Conservation (phyloP, 2,329 filamentous ascomycete species). For the Penicillium sclerotiorum region DNA sequence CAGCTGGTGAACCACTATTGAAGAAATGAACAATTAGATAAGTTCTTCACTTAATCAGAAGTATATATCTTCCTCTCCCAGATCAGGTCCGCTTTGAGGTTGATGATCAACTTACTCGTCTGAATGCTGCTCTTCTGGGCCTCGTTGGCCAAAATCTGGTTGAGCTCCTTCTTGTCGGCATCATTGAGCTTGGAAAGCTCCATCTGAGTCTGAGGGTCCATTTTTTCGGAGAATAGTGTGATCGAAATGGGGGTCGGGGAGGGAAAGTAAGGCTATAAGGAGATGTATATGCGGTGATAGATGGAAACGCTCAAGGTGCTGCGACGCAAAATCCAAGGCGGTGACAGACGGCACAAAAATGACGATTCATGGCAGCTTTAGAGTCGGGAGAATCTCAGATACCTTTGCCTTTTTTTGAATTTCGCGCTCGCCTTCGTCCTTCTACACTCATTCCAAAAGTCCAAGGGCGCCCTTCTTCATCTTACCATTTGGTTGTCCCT, state of each 20-base stretch:
- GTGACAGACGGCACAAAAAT: slow-evolving; percentile 31
- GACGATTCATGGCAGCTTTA: slow-evolving; percentile 10
- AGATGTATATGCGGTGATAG: neutral
- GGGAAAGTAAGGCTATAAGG: neutral
- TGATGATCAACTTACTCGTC: slow-evolving; percentile 48
- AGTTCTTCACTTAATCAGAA: too few relatives aligned
- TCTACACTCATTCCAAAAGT: neutral
- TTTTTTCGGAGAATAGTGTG: slow-evolving; percentile 19
- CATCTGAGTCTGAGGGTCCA: slow-evolving; percentile 46
- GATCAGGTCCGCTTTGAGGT: neutral
- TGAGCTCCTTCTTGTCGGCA: slow-evolving; percentile 82
- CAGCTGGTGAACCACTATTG: slow-evolving; percentile 64
- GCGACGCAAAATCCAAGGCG: slow-evolving; percentile 30
- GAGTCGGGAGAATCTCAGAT: too few relatives aligned
- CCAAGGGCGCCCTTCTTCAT: neutral
- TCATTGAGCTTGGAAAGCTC: slow-evolving; percentile 77
- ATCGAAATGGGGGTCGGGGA: neutral
- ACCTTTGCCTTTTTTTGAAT: too few relatives aligned
- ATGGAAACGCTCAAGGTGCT: neutral
- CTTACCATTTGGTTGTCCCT: neutral
- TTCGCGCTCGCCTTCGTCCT: neutral
- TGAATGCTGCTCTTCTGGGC: slow-evolving; percentile 71
- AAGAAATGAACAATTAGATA: slow-evolving; percentile 7
- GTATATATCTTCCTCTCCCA: too few relatives aligned
- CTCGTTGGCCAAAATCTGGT: slow-evolving; percentile 82